Evolutionary conservation across 768 basidiomycete genomes (phyloP).

Genomic region (Pisolithus microcarpus): DNA sequence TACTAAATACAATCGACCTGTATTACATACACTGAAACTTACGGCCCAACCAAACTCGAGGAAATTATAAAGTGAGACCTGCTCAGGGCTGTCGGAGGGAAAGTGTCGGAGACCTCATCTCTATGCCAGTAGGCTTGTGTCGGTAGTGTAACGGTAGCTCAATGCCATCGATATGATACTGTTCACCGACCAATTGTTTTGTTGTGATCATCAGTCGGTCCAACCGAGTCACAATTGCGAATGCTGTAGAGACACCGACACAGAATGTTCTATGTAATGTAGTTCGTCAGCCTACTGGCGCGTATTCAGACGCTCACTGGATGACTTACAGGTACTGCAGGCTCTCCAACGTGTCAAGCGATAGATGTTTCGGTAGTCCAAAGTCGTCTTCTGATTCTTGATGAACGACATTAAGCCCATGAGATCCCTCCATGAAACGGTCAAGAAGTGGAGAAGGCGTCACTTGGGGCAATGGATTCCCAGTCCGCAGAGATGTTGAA

Average conservation of each 20-base stretch:
- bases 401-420: conserved; percentile 62
- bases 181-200: conserved; percentile 83
- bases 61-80: not conserved
- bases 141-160: conserved; percentile 27
- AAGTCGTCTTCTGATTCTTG: conserved; percentile 69
- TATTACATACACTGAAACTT: too few species aligned
- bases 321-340: conserved; percentile 71
- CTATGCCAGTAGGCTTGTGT: conserved; percentile 19
- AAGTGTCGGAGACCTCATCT: conserved; percentile 26
- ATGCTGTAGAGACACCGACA: conserved; percentile 66
- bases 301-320: not conserved
- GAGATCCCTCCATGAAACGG: conserved; percentile 39
- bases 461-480: conserved; percentile 74
- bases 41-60: too few species aligned
- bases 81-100: conserved; percentile 7
- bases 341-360: conserved; percentile 64
- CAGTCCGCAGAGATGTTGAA: conserved; percentile 66
- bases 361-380: conserved; percentile 64
- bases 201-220: conserved; percentile 75
- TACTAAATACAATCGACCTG: too few species aligned
- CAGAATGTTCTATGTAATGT: conserved; percentile 47
- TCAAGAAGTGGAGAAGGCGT: conserved; percentile 65
- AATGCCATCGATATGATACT: conserved; percentile 75
- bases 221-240: conserved; percentile 60
- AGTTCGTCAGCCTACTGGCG: conserved; percentile 1